phyloP scores from a whole-genome alignment of 2,329 filamentous ascomycete species.

The Monosporascus sp. region DNA sequence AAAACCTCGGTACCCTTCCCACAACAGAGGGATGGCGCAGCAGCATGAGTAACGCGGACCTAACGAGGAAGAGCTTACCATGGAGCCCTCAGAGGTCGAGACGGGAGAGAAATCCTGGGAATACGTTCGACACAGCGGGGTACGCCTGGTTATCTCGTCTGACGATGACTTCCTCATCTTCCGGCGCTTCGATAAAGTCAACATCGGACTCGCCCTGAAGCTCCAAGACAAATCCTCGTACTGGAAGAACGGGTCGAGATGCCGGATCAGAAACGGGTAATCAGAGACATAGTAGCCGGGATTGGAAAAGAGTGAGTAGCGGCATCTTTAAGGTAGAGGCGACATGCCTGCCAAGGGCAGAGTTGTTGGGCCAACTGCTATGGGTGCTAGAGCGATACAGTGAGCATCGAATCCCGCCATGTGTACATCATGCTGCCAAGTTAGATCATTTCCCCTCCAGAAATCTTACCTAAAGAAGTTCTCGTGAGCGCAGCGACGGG shows the following conservation, averaged over 20 bases:
- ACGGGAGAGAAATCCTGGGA: slow-evolving; percentile 23
- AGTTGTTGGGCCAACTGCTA: slow-evolving; percentile 10
- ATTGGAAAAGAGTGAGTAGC: slow-evolving; percentile 18
- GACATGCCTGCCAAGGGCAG: slow-evolving; percentile 16
- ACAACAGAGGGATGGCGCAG: no score
- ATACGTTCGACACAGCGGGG: slow-evolving; percentile 23
- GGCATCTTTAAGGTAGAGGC: slow-evolving; percentile 17
- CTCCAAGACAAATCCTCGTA: slow-evolving; percentile 28
- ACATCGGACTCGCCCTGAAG: slow-evolving; percentile 23
- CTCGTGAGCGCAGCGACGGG: slow-evolving; percentile 11
- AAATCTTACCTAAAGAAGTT: slow-evolving; percentile 14
- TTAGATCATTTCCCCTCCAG: slow-evolving; percentile 22
- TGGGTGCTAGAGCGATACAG: slow-evolving; percentile 20
- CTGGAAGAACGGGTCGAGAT: slow-evolving; percentile 25
- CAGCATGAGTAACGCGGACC: no score
- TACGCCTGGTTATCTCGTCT: slow-evolving; percentile 23
- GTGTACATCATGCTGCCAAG: not conserved
- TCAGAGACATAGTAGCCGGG: slow-evolving; percentile 9
- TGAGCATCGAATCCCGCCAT: slow-evolving; percentile 1
- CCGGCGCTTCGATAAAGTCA: slow-evolving; percentile 27
- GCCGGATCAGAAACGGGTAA: slow-evolving; percentile 15
- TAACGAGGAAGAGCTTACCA: not conserved
- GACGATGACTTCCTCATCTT: slow-evolving; percentile 28
- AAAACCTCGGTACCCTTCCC: no score
- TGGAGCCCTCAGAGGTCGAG: slow-evolving; percentile 2